Evolutionary conservation across 306 rosid species (phyloP).

Genomic region (Sesbania bispinosa): DNA sequence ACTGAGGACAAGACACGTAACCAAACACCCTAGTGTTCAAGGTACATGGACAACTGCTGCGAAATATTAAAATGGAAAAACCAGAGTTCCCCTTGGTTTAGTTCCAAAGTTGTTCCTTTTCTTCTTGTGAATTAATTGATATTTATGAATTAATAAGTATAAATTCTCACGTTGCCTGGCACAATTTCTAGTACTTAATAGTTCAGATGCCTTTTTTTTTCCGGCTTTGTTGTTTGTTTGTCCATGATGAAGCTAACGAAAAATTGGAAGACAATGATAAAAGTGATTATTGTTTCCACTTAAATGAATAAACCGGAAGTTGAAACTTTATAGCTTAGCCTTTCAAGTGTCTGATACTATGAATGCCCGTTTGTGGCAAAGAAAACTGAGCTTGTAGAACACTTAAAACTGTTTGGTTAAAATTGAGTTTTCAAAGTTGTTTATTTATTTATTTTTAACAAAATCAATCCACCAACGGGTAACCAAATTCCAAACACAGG

Average conservation of each 20-base stretch:
- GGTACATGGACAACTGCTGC: conserved; percentile 90
- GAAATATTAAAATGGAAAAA: conserved; percentile 40
- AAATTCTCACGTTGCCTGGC: not conserved
- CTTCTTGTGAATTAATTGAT: not conserved
- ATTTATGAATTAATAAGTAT: not conserved
- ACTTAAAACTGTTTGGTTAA: too few relatives aligned
- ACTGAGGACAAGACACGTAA: conserved; percentile 79
- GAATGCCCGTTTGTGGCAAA: too few relatives aligned
- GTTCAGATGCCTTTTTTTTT: not conserved
- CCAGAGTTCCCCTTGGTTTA: conserved; percentile 8
- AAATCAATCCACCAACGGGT: too few relatives aligned
- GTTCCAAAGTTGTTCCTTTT: not conserved
- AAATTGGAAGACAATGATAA: not conserved
- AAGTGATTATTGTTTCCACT: too few relatives aligned
- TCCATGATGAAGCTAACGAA: not conserved
- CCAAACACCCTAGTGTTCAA: conserved; percentile 86
- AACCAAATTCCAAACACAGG: too few relatives aligned
- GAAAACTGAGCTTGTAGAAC: too few relatives aligned
- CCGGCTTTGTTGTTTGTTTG: not conserved
- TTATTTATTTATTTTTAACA: too few relatives aligned
- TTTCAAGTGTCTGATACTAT: too few relatives aligned
- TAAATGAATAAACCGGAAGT: too few relatives aligned
- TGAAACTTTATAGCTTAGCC: too few relatives aligned
- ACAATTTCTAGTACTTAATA: not conserved
- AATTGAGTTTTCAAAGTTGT: too few relatives aligned